Percentiles rank a stretch among this genome's conserved stretches.
Conservation (phyloP, 768 basidiomycete species). For the Phanerochaete sordida region DNA sequence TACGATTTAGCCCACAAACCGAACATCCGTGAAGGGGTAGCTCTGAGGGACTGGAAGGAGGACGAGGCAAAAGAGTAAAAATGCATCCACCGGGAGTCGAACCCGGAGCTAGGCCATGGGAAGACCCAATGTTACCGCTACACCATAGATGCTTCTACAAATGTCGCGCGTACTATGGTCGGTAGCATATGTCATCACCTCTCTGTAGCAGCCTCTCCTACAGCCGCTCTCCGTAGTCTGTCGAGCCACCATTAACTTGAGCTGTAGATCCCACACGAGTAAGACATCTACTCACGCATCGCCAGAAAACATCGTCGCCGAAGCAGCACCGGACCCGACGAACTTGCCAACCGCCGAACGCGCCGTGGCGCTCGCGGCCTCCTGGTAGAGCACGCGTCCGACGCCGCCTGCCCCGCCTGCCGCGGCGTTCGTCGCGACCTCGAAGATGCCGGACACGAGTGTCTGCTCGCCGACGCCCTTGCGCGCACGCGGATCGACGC, state of each 20-base stretch:
- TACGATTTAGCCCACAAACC: too few relatives aligned
- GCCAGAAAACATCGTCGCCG: neutral
- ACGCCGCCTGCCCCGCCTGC: constrained; percentile 1
- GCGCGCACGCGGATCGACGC: neutral
- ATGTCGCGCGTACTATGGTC: neutral
- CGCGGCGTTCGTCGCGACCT: constrained; percentile 1
- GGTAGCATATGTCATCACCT: neutral
- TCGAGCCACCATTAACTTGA: neutral
- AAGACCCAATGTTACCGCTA: constrained; percentile 89
- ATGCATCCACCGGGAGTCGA: constrained; percentile 56
- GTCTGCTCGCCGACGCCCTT: neutral
- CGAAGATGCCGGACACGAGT: neutral
- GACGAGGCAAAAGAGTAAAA: neutral
- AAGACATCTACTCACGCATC: neutral
- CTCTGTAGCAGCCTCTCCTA: neutral
- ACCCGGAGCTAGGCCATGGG: constrained; percentile 68
- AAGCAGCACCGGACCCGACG: neutral
- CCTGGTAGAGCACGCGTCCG: neutral
- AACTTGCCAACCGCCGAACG: neutral
- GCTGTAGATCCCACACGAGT: neutral
- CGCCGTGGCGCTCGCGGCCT: neutral
- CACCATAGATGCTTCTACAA: constrained; percentile 44
- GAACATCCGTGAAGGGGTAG: too few relatives aligned
- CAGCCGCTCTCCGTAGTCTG: neutral
- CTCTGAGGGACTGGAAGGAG: neutral